Evolutionary conservation across 2,329 filamentous ascomycete species (phyloP), one percentile per base, ranked within the genome.

Genomic region (Penicillium sumatraense): DNA sequence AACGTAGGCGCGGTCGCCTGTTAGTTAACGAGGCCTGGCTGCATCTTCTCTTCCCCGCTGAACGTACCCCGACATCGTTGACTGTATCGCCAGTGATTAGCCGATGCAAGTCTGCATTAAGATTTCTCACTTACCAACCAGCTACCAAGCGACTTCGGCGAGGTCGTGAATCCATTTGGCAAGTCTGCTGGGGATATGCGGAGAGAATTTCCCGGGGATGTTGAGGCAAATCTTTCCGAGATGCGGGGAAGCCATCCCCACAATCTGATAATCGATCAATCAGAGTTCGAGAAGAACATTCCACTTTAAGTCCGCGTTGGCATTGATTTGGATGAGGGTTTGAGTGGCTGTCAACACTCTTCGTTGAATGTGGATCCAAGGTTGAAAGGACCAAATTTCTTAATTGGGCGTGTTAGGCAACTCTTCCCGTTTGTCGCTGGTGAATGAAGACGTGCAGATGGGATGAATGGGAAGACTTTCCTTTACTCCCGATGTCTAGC

Each of bases 61-160:
- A 29, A 53, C 60, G 53, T 58, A 68, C 66, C 40, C 20, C 66
- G 62, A 59, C 66, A 68, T 56, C 66, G 54, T 38, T 60, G 59
- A 44, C 66, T 67, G 48, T 41, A 20, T 11, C 10, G 8, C 6
- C 7, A 23, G 14, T 11, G 44, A 54, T 58, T 53, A 59, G 29
- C 20, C 46, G 21, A 8, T 6, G 38, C 33, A 40, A 14, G 20
- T 8, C 31, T n/a, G 24, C 6, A 8, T 1, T 6, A 8, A 10
- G 21, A 9, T 13, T 6, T 21, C 11, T 10, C 3, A 51, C 42
- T 27, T 61, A 68, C 66, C 65, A 68, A 14, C 63, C 62, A n/a
- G 56, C 48, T 18, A 54, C 49, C 11, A 68, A 49, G 16, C 66
- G 58, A 33, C 45, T 62, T 49, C 63, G 55, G 49, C 51, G 63